Percentiles rank a stretch among this genome's conserved stretches.
These are phyloP conservation scores for Naganishia cerealis DNA, from an alignment of 1,284 basidiomycete genomes.

Conservation along the genomic window DNA sequence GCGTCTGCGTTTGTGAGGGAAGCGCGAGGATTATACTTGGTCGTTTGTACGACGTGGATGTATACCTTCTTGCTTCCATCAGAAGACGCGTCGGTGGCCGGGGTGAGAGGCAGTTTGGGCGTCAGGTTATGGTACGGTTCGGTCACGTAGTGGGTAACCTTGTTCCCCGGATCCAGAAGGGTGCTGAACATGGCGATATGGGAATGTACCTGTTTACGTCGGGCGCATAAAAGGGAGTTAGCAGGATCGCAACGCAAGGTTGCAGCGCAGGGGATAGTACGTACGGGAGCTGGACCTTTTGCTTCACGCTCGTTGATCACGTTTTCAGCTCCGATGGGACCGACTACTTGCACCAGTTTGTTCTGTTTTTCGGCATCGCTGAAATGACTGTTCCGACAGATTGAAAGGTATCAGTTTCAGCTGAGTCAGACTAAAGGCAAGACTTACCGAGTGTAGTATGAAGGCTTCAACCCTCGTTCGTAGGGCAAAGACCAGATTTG, in stretches of 20 bases:
- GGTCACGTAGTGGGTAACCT: constrained; percentile 60
- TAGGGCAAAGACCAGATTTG: constrained; percentile 76
- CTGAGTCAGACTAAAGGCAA: not conserved
- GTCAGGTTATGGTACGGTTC: constrained; percentile 60
- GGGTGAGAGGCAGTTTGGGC: constrained; percentile 35
- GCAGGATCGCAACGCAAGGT: not conserved
- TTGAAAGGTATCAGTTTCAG: constrained; percentile 3
- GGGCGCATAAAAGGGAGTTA: not conserved
- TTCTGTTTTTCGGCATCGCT: constrained; percentile 76
- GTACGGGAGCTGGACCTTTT: constrained; percentile 67
- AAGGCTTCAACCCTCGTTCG: constrained; percentile 62
- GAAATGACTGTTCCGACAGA: constrained; percentile 62
- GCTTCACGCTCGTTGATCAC: constrained; percentile 66
- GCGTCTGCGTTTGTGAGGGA: constrained; percentile 53
- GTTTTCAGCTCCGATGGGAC: constrained; percentile 62
- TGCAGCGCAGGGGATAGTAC: constrained; percentile 61
- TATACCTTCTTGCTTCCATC: constrained; percentile 50
- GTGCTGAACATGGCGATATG: constrained; percentile 61
- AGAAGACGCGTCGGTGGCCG: constrained; percentile 21
- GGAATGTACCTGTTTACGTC: constrained; percentile 49
- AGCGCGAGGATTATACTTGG: constrained; percentile 67
- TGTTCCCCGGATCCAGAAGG: constrained; percentile 62
- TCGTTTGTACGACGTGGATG: constrained; percentile 63
- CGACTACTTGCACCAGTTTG: constrained; percentile 68
- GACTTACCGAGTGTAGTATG: constrained; percentile 72